Evolutionary conservation across 2,329 filamentous ascomycete species (phyloP), one percentile per base, ranked within the genome.

Genomic region (Lachnellula cervina): DNA sequence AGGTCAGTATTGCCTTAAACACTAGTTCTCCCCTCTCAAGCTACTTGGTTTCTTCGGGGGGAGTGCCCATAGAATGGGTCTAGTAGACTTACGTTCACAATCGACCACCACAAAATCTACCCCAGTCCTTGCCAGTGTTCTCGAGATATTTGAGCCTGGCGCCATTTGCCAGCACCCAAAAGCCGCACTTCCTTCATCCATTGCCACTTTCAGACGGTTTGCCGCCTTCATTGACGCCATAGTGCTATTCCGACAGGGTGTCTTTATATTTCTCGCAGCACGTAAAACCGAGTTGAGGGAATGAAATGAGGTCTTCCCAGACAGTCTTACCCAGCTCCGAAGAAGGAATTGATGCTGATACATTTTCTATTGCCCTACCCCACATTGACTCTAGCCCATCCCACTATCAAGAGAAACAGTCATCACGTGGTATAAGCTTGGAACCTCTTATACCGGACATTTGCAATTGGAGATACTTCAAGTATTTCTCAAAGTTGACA

Each of bases 91-190:
- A 55, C 49, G 52, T 57, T 80, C 79, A 63, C 79, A 80, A 65
- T 82, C 80, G 25, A 82, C 80, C 68, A 87, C 74, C 9, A 89
- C 80, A 77, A 85, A 88, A 66, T 88, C 85, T 1, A 85, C 76
- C 1, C 83, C 85, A 2, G 78, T 79, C 53, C 82, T 74, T 1
- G 86, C 84, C 48, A 89, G 72, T 17, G 77, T 70, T 52, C 83
- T 76, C 5, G 82, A 82, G 13, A 85, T 71, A 59, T 85, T 84
- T 45, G 77, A 74, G 0, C 82, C 80, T 0, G 83, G 82, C 52
- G 86, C 70, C 75, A 83, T 83, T 71, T 86, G 83, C 83, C 65
- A 86, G 52, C 80, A 74, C 3, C 83, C 83, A 62, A 83, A 73
- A 49, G 79, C 77, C 5, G 78, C 51, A 51, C 70, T 74, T 51